Evolutionary conservation across 768 basidiomycete species (phyloP).

Genomic region (Suillus cothurnatus): DNA sequence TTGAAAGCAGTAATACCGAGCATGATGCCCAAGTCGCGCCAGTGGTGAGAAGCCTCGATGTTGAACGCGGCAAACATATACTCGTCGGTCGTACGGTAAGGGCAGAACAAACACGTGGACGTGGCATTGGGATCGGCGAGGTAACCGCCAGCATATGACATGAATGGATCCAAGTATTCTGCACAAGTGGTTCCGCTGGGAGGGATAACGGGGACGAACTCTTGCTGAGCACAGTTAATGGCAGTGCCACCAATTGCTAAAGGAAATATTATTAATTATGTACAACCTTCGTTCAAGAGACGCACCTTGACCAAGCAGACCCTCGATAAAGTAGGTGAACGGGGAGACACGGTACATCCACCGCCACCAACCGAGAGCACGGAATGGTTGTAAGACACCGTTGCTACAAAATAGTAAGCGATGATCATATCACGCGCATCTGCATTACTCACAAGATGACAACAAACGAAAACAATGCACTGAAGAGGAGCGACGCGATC

Average conservation of each 20-base stretch:
- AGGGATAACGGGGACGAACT: conserved; percentile 58
- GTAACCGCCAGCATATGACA: conserved; percentile 47
- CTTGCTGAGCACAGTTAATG: conserved; percentile 60
- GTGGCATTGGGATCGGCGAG: conserved; percentile 41
- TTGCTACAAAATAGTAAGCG: conserved; percentile 32
- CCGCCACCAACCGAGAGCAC: conserved; percentile 64
- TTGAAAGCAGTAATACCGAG: conserved; percentile 46
- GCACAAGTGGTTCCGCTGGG: conserved; percentile 50
- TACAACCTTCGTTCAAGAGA: background rate
- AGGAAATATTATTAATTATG: background rate
- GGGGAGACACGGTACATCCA: conserved; percentile 56
- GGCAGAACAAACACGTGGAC: conserved; percentile 53
- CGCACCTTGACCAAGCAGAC: conserved; percentile 43
- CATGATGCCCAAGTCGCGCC: conserved; percentile 52
- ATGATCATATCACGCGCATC: background rate
- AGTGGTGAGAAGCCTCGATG: conserved; percentile 54
- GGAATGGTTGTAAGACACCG: conserved; percentile 68
- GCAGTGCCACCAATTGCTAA: conserved; percentile 52
- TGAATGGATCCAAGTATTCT: conserved; percentile 46
- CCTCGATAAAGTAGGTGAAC: background rate
- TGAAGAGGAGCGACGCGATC: conserved; percentile 60
- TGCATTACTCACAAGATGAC: conserved; percentile 51
- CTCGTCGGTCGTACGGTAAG: conserved; percentile 55
- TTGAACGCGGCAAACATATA: conserved; percentile 52
- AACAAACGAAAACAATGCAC: conserved; percentile 62